Evolutionary conservation across 352 stramenopile species (phyloP).

Genomic region (Globisporangium paddicum): DNA sequence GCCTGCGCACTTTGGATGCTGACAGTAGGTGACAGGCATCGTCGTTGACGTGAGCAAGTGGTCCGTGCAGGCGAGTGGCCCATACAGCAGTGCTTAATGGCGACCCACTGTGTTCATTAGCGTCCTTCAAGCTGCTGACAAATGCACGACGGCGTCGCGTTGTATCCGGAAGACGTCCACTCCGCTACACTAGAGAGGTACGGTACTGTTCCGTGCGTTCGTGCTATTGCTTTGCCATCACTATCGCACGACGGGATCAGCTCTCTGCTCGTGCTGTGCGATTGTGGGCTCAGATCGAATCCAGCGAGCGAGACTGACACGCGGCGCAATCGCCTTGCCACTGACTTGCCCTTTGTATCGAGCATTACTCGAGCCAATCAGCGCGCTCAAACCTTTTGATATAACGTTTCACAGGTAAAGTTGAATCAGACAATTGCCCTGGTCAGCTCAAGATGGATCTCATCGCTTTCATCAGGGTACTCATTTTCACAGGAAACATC

Average conservation of each 20-base stretch:
- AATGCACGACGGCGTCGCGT: constrained; percentile 1
- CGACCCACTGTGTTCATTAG: background rate
- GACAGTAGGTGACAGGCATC: no score
- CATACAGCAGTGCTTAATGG: background rate
- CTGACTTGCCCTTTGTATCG: constrained; percentile 5
- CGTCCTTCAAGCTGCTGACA: background rate
- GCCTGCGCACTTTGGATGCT: no score
- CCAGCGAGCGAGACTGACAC: background rate
- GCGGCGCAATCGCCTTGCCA: background rate
- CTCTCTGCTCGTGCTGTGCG: background rate
- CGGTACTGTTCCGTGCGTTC: background rate
- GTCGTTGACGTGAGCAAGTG: no score
- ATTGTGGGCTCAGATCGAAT: constrained; percentile 2
- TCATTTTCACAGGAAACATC: background rate
- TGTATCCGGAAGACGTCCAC: no score
- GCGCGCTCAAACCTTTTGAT: background rate
- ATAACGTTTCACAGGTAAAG: constrained; percentile 6
- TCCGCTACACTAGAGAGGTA: background rate
- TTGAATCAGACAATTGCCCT: background rate
- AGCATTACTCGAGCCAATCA: constrained; percentile 1
- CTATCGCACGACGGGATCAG: background rate
- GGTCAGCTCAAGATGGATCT: background rate
- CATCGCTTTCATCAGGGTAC: background rate
- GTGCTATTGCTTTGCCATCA: background rate
- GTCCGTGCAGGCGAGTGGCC: no score